Evolutionary conservation across 192 early-diverging fungal genomes (phyloP).

Genomic region (Gamsiella multidivaricata): DNA sequence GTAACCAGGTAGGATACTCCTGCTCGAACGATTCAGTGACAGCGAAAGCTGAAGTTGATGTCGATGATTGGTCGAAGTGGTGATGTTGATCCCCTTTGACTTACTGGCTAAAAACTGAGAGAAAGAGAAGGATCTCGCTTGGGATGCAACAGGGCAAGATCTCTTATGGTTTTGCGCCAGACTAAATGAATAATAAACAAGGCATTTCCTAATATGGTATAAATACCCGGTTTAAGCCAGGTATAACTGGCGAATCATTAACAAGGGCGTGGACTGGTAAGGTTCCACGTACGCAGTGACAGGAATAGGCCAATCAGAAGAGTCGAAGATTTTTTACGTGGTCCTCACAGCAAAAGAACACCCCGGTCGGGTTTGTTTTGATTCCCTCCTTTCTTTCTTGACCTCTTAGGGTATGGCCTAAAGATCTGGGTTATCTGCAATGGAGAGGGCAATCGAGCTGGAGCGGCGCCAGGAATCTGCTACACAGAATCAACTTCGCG

Average conservation of each 20-base stretch:
- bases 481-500: neutral
- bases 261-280: no score
- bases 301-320: constrained; percentile 19
- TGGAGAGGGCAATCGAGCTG: neutral
- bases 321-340: neutral
- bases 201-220: constrained; percentile 7
- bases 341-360: neutral
- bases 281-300: neutral
- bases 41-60: no score
- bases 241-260: constrained; percentile 9
- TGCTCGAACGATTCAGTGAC: no score
- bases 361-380: constrained; percentile 31
- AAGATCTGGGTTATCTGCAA: constrained; percentile 12
- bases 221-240: constrained; percentile 18
- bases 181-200: constrained; percentile 14
- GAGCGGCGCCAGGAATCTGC: neutral
- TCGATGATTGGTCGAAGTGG: no score
- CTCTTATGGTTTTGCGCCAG: constrained; percentile 4
- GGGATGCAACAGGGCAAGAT: constrained; percentile 6
- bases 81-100: neutral
- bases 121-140: constrained; percentile 50
- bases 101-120: constrained; percentile 48
- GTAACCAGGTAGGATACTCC: no score
- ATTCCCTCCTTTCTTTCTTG: constrained; percentile 55
- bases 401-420: constrained; percentile 53